A percentile compares a stretch with the other conserved stretches of the same genome.
Evolutionary conservation across 805 yeast species (phyloP).

Genomic region (Pichia eremophila): DNA sequence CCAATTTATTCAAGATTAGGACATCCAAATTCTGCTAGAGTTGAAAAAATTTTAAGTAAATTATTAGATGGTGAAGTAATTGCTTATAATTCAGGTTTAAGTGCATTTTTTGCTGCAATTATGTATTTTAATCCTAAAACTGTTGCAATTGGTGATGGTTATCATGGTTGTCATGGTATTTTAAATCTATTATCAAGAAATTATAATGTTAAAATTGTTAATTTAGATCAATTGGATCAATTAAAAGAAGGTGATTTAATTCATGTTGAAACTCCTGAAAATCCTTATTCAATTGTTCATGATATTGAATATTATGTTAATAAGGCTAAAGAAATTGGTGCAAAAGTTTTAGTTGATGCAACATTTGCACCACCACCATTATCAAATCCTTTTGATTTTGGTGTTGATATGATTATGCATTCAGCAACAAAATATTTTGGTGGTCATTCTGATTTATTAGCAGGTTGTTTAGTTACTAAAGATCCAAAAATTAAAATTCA

Average conservation of each 20-base stretch:
- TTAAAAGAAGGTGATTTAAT: constrained; percentile 59
- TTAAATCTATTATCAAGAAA: constrained; percentile 54
- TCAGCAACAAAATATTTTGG: constrained; percentile 92
- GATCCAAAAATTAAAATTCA: constrained; percentile 34
- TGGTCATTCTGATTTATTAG: constrained; percentile 88
- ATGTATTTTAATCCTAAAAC: constrained; percentile 61
- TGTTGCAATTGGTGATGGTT: constrained; percentile 68
- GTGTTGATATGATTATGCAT: constrained; percentile 85
- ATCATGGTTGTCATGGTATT: constrained; percentile 77
- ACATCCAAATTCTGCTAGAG: constrained; percentile 63
- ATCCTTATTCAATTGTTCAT: constrained; percentile 64
- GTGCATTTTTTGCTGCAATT: constrained; percentile 73
- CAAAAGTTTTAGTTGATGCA: constrained; percentile 63
- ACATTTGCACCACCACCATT: constrained; percentile 94
- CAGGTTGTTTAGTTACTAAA: constrained; percentile 71
- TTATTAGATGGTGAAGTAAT: constrained; percentile 59
- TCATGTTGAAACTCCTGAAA: constrained; percentile 82
- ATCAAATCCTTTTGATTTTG: constrained; percentile 69
- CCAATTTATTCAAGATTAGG: constrained; percentile 62
- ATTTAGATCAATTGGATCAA: constrained; percentile 42
- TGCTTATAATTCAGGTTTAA: constrained; percentile 67
- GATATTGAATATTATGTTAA: constrained; percentile 57
- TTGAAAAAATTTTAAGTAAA: constrained; percentile 54
- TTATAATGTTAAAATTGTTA: constrained; percentile 42
- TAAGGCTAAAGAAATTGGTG: constrained; percentile 72